Base-by-base conservation (phyloP, 441 rosid genomes). In the Syzygium malaccense region DNA sequence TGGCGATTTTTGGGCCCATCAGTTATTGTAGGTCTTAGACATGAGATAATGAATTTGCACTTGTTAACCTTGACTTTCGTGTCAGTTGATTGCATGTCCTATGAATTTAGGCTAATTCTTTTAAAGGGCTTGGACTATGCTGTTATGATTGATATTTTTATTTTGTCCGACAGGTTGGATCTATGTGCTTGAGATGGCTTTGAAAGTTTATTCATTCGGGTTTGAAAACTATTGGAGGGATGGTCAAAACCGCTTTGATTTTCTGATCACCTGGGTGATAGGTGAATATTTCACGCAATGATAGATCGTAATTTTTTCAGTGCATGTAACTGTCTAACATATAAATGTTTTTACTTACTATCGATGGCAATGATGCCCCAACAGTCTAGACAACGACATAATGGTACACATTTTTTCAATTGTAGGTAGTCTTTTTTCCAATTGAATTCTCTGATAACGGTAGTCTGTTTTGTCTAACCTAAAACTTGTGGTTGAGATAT, bases 171-270 rank as follows among this genome's bases (percentile, higher is more conserved):
- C 97, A 98, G 99, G 99, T 84, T 98, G 99, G 99, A 93, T 98
- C 90, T 98, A 98, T 91, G 96, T 98, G 85, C 88, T 98, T 93
- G 99, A 98, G 95, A 98, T 97, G 99, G 97, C 96, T 87, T 92
- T 98, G 85, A 98, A 98, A 92, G 91, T 97, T 84, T 98, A 96
- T 92, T 90, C 99, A 51, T 96, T 88, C 79, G 99, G 99, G 89
- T 98, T 98, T 80, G 93, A 90, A 90, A 98, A 98, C 91, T 98
- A 97, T 87, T 98, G 99, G 99, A 96, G 96, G 91, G 99, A 97
- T 90, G 99, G 99, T 89, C 97, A 96, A 93, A 98, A 98, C 91
- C 96, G 96, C 88, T 98, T 98, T 91, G 99, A 98, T 93, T 98
- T 98, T 94, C 86, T 96, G 86, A 92, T 98, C 91, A 97, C 99